These are phyloP conservation scores for Trichoderma asperelloides DNA, from an alignment of 495 filamentous ascomycete genomes.

Conservation along the genomic window DNA sequence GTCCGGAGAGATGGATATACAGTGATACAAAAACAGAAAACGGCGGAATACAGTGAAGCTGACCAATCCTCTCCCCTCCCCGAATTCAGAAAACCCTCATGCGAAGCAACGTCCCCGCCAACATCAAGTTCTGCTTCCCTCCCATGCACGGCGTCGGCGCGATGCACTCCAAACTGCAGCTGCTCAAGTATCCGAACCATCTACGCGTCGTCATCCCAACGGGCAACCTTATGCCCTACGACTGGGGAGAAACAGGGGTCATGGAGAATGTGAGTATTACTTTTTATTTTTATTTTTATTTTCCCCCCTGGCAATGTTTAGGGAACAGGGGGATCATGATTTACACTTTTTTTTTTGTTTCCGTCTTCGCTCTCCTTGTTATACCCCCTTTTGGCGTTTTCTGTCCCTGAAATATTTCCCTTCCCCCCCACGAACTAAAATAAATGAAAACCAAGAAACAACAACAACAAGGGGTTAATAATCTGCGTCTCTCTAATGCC, in stretches of 20 bases:
- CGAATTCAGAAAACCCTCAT: constrained; percentile 43
- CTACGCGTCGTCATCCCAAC: constrained; percentile 71
- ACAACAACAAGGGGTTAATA: background rate
- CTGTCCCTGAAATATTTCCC: too few species aligned
- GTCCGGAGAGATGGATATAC: too few species aligned
- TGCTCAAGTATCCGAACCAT: constrained; percentile 61
- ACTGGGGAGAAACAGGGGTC: constrained; percentile 74
- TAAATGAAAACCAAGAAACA: too few species aligned
- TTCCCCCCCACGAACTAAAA: too few species aligned
- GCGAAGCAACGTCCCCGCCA: constrained; percentile 34
- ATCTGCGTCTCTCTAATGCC: constrained; percentile 9
- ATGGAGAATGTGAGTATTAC: constrained; percentile 64
- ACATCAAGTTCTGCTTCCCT: constrained; percentile 68
- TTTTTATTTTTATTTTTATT: background rate
- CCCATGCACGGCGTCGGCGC: constrained; percentile 42
- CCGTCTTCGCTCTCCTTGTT: background rate
- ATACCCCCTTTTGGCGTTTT: background rate
- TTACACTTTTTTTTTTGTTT: background rate
- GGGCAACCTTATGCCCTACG: constrained; percentile 69
- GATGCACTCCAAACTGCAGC: constrained; percentile 88
- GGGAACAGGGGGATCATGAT: too few species aligned
- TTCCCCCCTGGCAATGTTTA: background rate
- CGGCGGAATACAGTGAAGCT: too few species aligned
- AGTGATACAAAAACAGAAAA: too few species aligned
- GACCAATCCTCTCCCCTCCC: background rate